Conservation (phyloP, 345 rosid genomes). For the Angophora floribunda region DNA sequence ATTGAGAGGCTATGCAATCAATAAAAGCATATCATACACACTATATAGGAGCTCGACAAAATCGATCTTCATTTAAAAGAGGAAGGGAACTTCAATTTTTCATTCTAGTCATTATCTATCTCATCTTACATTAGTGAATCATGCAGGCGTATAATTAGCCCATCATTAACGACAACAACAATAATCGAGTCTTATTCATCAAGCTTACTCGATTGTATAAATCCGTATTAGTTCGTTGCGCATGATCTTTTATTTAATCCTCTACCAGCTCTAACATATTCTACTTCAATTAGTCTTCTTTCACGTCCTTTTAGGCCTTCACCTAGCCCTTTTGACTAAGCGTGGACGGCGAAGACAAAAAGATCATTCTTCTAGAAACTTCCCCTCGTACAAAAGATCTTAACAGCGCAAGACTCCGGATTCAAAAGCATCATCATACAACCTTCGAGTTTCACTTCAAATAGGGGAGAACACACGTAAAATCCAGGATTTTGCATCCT, state of each 20-base stretch:
- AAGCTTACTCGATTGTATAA: neutral
- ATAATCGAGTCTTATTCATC: neutral
- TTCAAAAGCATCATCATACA: neutral
- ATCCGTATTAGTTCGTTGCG: neutral
- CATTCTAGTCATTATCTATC: neutral
- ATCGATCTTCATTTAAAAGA: neutral
- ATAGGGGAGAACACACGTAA: neutral
- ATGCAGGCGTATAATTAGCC: neutral
- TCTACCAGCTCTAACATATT: neutral
- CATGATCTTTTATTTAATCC: neutral
- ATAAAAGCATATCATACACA: neutral
- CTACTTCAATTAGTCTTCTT: neutral
- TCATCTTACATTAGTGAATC: neutral
- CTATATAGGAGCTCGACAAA: neutral
- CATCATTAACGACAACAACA: neutral
- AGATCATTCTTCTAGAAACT: neutral
- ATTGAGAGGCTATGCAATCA: neutral
- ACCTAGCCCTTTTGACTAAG: neutral
- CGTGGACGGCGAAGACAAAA: neutral
- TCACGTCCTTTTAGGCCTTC: neutral
- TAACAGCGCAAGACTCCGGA: neutral
- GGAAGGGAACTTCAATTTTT: neutral
- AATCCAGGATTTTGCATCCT: neutral
- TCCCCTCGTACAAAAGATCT: neutral
- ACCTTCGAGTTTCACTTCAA: neutral